phyloP scores from a whole-genome alignment of 2,329 filamentous ascomycete species.

The Pestalotiopsis sp. region DNA sequence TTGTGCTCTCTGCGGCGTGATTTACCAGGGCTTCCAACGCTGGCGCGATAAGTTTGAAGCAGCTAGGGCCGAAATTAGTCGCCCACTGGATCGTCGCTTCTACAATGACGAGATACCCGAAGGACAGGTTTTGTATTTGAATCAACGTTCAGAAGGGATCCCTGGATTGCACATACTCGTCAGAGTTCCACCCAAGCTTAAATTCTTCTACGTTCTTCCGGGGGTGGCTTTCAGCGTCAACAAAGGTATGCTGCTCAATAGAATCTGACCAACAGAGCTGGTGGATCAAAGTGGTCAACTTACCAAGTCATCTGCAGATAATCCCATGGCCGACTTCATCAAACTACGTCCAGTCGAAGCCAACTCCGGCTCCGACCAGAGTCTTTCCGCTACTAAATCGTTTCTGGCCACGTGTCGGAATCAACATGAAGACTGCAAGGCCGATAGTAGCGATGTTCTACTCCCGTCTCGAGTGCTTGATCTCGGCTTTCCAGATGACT shows the following conservation, averaged over 20 bases:
- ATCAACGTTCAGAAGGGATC: not conserved
- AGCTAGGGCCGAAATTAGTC: not conserved
- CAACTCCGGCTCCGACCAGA: not conserved
- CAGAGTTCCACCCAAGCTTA: not conserved
- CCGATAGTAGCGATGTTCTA: not conserved
- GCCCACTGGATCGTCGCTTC: not conserved
- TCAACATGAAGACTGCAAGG: not conserved
- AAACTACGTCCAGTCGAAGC: not conserved
- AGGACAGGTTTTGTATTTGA: not conserved
- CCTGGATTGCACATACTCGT: not conserved
- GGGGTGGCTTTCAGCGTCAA: not conserved
- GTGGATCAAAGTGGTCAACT: not conserved
- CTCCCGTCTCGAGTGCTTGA: conserved; percentile 16
- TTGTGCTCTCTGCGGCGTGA: not conserved
- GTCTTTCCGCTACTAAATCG: not conserved
- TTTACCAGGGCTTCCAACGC: conserved; percentile 2
- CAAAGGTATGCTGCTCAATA: not conserved
- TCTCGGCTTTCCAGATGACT: conserved; percentile 10
- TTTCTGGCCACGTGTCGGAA: not conserved
- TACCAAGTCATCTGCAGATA: not conserved
- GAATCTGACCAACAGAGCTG: not conserved
- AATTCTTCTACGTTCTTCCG: not conserved
- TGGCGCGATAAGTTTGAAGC: not conserved
- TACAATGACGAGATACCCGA: not conserved
- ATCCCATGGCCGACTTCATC: not conserved